phyloP scores from a whole-genome alignment of 2,329 filamentous ascomycete genomes.

The Fusarium penzigii region DNA sequence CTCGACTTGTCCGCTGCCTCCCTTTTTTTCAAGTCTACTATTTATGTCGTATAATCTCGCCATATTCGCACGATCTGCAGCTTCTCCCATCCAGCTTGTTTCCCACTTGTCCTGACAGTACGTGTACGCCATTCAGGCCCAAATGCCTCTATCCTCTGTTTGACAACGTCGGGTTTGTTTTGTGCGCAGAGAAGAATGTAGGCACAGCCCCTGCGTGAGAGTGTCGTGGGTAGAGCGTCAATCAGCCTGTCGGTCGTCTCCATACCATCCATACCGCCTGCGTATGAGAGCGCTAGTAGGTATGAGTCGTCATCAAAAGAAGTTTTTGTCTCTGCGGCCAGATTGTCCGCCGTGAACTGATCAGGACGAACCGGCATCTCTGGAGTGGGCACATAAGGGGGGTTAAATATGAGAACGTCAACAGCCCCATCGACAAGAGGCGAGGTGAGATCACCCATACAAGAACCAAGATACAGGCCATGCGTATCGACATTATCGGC shows the following conservation, averaged over 20 bases:
- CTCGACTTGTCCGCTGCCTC: conserved; percentile 8
- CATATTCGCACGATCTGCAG: conserved; percentile 87
- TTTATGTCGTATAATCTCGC: conserved; percentile 45
- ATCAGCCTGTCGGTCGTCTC: conserved; percentile 84
- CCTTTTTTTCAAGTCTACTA: background rate
- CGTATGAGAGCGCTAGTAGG: conserved; percentile 82
- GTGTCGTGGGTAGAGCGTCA: conserved; percentile 62
- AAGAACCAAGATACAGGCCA: conserved; percentile 62
- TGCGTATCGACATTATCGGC: conserved; percentile 37
- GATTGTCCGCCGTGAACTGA: conserved; percentile 26
- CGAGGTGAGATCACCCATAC: conserved; percentile 69
- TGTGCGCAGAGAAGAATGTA: conserved; percentile 90
- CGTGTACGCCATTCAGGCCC: conserved; percentile 67
- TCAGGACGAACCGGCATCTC: conserved; percentile 61
- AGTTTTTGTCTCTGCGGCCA: conserved; percentile 34
- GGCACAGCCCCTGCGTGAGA: conserved; percentile 72
- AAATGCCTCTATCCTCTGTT: conserved; percentile 57
- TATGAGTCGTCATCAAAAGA: conserved; percentile 80
- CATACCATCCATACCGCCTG: conserved; percentile 89
- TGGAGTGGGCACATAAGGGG: conserved; percentile 90
- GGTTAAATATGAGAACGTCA: conserved; percentile 93
- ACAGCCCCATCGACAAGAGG: conserved; percentile 59
- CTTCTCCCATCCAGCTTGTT: conserved; percentile 91
- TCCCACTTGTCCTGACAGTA: conserved; percentile 80
- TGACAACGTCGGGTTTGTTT: conserved; percentile 80